phyloP scores from a whole-genome alignment of 2,329 filamentous ascomycete species.

The Ceratocystis eucalypticola region DNA sequence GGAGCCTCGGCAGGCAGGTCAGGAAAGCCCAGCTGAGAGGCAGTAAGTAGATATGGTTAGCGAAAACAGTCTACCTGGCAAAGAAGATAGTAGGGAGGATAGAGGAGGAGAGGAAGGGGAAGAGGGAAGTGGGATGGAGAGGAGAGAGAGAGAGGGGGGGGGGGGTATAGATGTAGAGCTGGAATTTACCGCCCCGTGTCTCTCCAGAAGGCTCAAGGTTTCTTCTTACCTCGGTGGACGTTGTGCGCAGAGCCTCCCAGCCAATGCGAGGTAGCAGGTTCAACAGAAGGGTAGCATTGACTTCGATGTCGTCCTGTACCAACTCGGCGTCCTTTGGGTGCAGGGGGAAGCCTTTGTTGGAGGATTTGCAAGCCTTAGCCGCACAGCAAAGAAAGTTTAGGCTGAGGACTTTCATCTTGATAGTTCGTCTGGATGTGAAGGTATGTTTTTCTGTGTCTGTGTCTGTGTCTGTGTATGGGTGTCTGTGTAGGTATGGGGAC shows the following conservation, averaged over 20 bases:
- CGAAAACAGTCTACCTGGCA: too few species aligned
- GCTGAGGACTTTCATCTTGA: constrained; percentile 78
- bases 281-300: constrained; percentile 66
- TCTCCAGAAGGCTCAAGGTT: too few species aligned
- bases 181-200: too few species aligned
- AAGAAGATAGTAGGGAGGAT: neutral
- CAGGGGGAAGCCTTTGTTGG: constrained; percentile 67
- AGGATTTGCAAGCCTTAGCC: constrained; percentile 83
- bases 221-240: constrained; percentile 57
- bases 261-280: constrained; percentile 81
- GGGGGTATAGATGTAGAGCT: too few species aligned
- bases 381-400: constrained; percentile 96
- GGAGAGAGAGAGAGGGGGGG: too few species aligned
- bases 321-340: constrained; percentile 89
- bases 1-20: constrained; percentile 53
- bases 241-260: constrained; percentile 66
- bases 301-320: constrained; percentile 65
- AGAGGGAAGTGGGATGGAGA: neutral
- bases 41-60: neutral
- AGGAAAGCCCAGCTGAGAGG: constrained; percentile 60
- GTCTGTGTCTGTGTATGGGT: neutral
- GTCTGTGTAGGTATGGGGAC: neutral
- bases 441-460: neutral
- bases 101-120: constrained; percentile 14
- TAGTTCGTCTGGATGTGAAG: neutral